Conservation (phyloP, 495 filamentous ascomycete genomes). For the Coniosporium apollinis region DNA sequence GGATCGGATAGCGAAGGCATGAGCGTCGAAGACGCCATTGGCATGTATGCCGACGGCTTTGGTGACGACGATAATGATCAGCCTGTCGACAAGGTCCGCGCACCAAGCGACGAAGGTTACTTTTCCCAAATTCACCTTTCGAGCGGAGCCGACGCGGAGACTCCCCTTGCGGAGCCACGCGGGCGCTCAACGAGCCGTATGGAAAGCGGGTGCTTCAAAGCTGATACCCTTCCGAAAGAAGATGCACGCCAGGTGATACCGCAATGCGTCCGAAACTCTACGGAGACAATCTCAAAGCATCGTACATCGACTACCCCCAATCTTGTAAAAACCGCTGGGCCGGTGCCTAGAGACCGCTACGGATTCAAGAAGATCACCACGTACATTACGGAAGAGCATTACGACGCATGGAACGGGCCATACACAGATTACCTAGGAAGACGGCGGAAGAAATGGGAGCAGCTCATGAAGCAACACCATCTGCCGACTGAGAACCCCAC, state of each 20-base stretch:
- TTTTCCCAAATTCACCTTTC: too few relatives aligned
- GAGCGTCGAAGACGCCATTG: constrained; percentile 84
- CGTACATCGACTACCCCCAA: constrained; percentile 18
- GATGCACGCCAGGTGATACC: too few relatives aligned
- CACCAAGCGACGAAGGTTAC: too few relatives aligned
- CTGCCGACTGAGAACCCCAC: constrained; percentile 54
- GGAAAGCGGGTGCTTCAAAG: too few relatives aligned
- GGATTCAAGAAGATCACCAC: constrained; percentile 82
- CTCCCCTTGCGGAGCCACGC: not conserved
- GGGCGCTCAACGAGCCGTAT: too few relatives aligned
- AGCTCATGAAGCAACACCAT: constrained; percentile 57
- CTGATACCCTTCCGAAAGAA: too few relatives aligned
- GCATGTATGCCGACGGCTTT: constrained; percentile 81
- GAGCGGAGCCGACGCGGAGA: not conserved
- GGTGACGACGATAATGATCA: constrained; percentile 31
- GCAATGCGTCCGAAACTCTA: constrained; percentile 2
- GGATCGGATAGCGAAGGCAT: constrained; percentile 40
- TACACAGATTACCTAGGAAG: constrained; percentile 56
- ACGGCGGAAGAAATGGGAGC: constrained; percentile 64
- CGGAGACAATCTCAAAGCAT: constrained; percentile 15
- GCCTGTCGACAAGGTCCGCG: too few relatives aligned
- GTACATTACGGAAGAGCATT: constrained; percentile 57
- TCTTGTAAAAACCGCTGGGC: constrained; percentile 1
- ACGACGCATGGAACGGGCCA: constrained; percentile 60
- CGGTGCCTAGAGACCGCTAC: constrained; percentile 53